Conservation (phyloP, 176 grass and related monocot species). For the Carex parvula region DNA sequence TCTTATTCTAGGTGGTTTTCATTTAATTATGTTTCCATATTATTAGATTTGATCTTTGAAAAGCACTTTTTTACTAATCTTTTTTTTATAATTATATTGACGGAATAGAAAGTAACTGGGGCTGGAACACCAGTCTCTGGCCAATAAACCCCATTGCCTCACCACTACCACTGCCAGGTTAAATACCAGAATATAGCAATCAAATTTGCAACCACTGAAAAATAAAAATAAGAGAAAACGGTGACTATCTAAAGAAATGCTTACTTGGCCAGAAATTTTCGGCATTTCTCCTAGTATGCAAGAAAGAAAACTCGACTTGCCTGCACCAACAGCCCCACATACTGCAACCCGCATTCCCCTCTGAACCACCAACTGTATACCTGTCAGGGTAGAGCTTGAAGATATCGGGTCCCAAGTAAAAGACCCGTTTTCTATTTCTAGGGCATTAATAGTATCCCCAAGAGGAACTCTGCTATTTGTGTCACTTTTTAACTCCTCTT, state of each 20-base stretch:
- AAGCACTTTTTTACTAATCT: neutral
- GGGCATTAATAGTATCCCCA: constrained; percentile 50
- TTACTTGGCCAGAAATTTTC: constrained; percentile 81
- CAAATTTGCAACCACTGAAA: neutral
- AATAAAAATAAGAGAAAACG: neutral
- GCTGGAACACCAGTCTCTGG: neutral
- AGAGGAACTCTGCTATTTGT: constrained; percentile 63
- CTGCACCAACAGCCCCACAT: constrained; percentile 90
- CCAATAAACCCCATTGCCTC: neutral
- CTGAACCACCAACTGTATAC: constrained; percentile 58
- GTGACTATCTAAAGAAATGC: constrained; percentile 17
- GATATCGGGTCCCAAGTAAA: constrained; percentile 72
- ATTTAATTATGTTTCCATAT: constrained; percentile 1
- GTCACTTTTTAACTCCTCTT: constrained; percentile 79
- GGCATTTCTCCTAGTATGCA: constrained; percentile 96
- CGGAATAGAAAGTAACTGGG: neutral
- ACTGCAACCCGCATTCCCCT: constrained; percentile 93
- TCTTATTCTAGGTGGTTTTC: neutral
- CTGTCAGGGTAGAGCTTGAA: constrained; percentile 50
- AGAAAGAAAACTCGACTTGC: constrained; percentile 92
- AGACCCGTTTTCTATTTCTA: constrained; percentile 68
- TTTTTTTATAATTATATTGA: neutral
- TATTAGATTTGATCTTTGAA: neutral
- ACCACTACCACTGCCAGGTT: neutral
- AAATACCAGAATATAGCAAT: neutral